Conservation (phyloP, 768 basidiomycete genomes). For the Boletales sp. region DNA sequence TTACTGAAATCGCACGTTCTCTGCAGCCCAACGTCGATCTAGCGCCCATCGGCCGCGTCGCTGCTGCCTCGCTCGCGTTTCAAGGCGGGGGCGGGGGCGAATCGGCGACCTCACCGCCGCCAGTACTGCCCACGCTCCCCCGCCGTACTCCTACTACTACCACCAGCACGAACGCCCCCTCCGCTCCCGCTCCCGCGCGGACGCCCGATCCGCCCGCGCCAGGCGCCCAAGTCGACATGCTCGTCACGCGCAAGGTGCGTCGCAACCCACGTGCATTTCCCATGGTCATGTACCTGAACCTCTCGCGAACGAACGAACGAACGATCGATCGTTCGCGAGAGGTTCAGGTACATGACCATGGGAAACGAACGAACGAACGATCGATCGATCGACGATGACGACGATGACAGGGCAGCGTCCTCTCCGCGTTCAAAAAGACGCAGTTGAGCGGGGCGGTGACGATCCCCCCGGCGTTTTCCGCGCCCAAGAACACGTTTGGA, state of each 20-base stretch:
- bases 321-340: no score
- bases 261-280: no score
- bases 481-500: conserved; percentile 43
- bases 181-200: conserved; percentile 14
- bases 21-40: conserved; percentile 31
- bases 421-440: conserved; percentile 20
- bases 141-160: no score
- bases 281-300: no score
- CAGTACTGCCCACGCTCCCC: not conserved
- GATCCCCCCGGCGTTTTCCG: conserved; percentile 36
- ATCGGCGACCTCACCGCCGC: no score
- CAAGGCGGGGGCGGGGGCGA: no score
- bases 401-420: conserved; percentile 16
- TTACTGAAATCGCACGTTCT: no score
- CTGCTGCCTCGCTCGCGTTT: conserved; percentile 52
- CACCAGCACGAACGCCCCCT: conserved; percentile 4
- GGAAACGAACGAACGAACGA: no score
- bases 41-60: conserved; percentile 48
- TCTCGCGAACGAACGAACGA: no score
- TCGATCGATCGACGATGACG: no score
- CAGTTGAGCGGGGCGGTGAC: conserved; percentile 40
- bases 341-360: no score
- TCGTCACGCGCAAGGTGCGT: conserved; percentile 25
- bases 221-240: conserved; percentile 24
- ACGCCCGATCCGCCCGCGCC: conserved; percentile 8